Percentiles rank a stretch among this genome's conserved stretches.
These are phyloP conservation scores for Debaryomyces sp. DNA, from an alignment of 1,139 yeast species.

Conservation along the genomic window DNA sequence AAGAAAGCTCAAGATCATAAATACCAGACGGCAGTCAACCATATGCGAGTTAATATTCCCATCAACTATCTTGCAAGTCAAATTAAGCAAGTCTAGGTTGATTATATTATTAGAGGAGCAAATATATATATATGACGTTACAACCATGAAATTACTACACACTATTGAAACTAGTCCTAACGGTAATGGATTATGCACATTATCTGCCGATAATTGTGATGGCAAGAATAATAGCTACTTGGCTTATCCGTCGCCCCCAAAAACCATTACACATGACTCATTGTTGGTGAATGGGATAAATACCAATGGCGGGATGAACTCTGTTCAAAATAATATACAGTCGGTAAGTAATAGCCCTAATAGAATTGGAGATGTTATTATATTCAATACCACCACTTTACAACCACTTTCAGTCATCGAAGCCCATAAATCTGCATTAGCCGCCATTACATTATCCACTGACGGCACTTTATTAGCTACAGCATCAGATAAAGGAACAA, in stretches of 20 bases:
- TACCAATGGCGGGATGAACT: slow-evolving; percentile 49
- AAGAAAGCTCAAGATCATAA: slow-evolving; percentile 75
- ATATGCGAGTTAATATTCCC: slow-evolving; percentile 92
- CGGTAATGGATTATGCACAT: slow-evolving; percentile 58
- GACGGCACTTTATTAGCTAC: slow-evolving; percentile 89
- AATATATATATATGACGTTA: slow-evolving; percentile 85
- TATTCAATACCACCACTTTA: slow-evolving; percentile 73
- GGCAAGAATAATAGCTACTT: slow-evolving; percentile 58
- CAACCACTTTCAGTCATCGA: slow-evolving; percentile 90
- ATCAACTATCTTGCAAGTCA: slow-evolving; percentile 74
- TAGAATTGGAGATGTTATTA: slow-evolving; percentile 83
- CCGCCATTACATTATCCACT: slow-evolving; percentile 73
- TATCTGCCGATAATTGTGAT: slow-evolving; percentile 56
- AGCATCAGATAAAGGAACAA: slow-evolving; percentile 95
- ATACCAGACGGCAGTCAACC: slow-evolving; percentile 71
- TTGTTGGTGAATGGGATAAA: slow-evolving; percentile 45
- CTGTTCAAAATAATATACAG: slow-evolving; percentile 44
- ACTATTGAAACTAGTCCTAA: slow-evolving; percentile 87
- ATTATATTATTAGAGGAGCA: slow-evolving; percentile 82
- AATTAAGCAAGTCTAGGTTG: slow-evolving; percentile 72
- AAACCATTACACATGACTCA: slow-evolving; percentile 50
- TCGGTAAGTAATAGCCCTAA: slow-evolving; percentile 51
- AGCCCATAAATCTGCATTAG: slow-evolving; percentile 87
- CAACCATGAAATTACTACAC: slow-evolving; percentile 84
- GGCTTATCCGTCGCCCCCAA: slow-evolving; percentile 87